These are phyloP conservation scores for Colletotrichum spinosum DNA, from an alignment of 2,329 filamentous ascomycete genomes.

Conservation along the genomic window DNA sequence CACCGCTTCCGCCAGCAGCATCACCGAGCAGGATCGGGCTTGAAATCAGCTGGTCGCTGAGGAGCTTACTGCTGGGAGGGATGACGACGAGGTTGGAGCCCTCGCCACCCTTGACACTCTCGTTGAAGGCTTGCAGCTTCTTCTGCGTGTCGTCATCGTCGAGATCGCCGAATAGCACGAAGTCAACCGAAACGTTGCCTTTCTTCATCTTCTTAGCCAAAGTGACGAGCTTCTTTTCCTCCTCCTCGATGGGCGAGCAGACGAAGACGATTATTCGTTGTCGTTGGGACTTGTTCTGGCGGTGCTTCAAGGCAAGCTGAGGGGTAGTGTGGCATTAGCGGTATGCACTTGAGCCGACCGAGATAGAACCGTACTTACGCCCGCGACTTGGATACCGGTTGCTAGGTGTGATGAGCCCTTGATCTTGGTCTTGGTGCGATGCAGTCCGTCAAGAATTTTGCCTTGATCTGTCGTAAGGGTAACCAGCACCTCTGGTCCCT, in stretches of 20 bases:
- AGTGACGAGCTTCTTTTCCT: conserved; percentile 87
- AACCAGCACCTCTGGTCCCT: conserved; percentile 95
- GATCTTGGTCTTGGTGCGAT: conserved; percentile 91
- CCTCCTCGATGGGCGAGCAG: conserved; percentile 91
- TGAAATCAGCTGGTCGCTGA: conserved; percentile 90
- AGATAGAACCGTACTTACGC: conserved; percentile 68
- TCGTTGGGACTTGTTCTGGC: conserved; percentile 96
- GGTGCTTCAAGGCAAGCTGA: conserved; percentile 95
- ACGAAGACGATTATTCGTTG: conserved; percentile 98
- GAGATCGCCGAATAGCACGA: conserved; percentile 93
- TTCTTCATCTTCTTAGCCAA: conserved; percentile 99
- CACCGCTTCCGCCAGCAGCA: conserved; percentile 65
- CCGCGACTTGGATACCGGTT: conserved; percentile 94
- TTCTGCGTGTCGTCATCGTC: conserved; percentile 89
- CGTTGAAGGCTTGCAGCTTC: conserved; percentile 94
- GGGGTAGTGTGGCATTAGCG: conserved; percentile 39
- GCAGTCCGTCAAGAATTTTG: conserved; percentile 92
- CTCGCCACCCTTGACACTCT: conserved; percentile 90
- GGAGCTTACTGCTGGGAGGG: conserved; percentile 88
- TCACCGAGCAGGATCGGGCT: conserved; percentile 93
- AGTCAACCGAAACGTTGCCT: conserved; percentile 92
- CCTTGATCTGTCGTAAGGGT: conserved; percentile 97
- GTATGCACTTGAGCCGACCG: neutral
- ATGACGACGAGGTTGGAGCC: conserved; percentile 93
- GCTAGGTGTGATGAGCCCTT: conserved; percentile 88